These are phyloP conservation scores for Fusarium concolor DNA, from an alignment of 2,329 filamentous ascomycete genomes.

Conservation along the genomic window DNA sequence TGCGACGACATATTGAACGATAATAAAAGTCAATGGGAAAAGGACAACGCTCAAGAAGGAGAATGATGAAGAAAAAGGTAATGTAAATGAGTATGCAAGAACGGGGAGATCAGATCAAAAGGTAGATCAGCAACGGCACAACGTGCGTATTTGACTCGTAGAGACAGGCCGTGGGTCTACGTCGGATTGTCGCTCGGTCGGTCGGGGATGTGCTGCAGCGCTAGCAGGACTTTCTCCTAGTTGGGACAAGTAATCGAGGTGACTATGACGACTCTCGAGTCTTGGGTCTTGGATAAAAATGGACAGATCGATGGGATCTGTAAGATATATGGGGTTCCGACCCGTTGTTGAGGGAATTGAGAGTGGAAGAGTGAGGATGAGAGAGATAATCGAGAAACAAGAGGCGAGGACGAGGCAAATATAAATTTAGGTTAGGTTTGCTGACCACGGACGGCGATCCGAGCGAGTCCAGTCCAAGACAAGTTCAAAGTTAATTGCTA, in stretches of 20 bases:
- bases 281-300: constrained; percentile 8
- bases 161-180: constrained; percentile 19
- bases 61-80: background rate
- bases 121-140: constrained; percentile 16
- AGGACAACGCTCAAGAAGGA: constrained; percentile 7
- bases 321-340: constrained; percentile 17
- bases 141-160: constrained; percentile 31
- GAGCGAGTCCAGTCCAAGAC: constrained; percentile 18
- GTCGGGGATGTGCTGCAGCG: constrained; percentile 41
- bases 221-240: constrained; percentile 41
- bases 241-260: constrained; percentile 34
- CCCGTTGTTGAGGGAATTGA: constrained; percentile 18
- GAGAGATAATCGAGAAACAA: background rate
- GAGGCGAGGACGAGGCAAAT: constrained; percentile 42
- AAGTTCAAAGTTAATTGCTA: constrained; percentile 4
- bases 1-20: constrained; percentile 32
- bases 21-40: background rate
- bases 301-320: constrained; percentile 29
- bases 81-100: constrained; percentile 10
- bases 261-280: constrained; percentile 28
- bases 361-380: constrained; percentile 13
- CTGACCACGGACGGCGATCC: constrained; percentile 36
- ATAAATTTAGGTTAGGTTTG: constrained; percentile 43
- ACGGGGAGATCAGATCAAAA: constrained; percentile 32
- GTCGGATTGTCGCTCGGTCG: constrained; percentile 46